Evolutionary conservation across 2,329 filamentous ascomycete species (phyloP), one percentile per base, ranked within the genome.

Genomic region (Ceratocystis alfenasii): DNA sequence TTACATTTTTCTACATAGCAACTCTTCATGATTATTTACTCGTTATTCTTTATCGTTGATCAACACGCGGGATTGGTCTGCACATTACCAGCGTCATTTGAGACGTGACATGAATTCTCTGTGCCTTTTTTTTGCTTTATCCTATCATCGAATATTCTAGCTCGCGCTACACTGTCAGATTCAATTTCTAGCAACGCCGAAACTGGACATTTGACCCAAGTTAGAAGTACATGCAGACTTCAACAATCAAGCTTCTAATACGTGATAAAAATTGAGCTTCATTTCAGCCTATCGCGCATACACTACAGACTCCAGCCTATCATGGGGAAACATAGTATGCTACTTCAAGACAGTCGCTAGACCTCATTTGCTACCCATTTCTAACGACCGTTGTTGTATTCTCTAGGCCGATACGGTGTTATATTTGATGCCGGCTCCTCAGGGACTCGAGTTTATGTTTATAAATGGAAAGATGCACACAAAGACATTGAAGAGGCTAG

Each of bases 351-450:
- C 55, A 8, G 1, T 55, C 17, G 28, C 28, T 25, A 25, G 6
- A 33, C 3, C 17, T n/a, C 25, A 3, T 8, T 59, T 10, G 55
- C 1, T 36, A 25, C 55, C 17, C 5, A 12, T 20, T 17, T 30
- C 63, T 65, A 65, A 65, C 63, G 17, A 45, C 22, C 20, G 15
- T 36, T 5, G 12, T 15, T 33, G 45, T 6, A 33, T 25, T 64
- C 45, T 30, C 46, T 68, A 85, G 82, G 80, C 73, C 82, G 84
- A 78, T 96, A 95, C 81, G 94, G 92, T 74, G 89, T 97, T 72
- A 92, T 99, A 74, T 84, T 99, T 73, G 94, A 99, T 82, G 94
- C 94, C 74, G 94, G 94, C 71, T 97, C 94, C 76, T 97, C 94
- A 75, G 93, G 94, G 74, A 97, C 93, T 72, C 88, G 94, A 74